Evolutionary conservation across 2,329 filamentous ascomycete species (phyloP), one percentile per base, ranked within the genome.

Genomic region (Orbilia javanica): DNA sequence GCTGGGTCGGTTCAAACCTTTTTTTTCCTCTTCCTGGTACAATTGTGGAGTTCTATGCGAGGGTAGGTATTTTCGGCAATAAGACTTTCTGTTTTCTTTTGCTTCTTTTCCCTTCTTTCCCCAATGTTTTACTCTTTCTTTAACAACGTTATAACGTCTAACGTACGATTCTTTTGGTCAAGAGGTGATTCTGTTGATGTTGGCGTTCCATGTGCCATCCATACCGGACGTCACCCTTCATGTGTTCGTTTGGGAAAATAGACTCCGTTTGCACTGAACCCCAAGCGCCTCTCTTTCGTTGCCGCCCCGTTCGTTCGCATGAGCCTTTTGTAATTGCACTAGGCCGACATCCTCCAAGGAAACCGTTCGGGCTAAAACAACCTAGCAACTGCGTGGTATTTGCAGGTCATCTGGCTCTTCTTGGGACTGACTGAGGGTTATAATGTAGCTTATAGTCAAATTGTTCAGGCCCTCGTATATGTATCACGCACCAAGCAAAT

Each of bases 121-220:
- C n/a, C n/a, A n/a, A n/a, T n/a, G n/a, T n/a, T n/a, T n/a, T n/a
- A n/a, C n/a, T n/a, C n/a, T n/a, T 31, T 53, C 31, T 60, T 20
- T 60, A 8, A 15, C 34, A 42, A 27, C 55, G 1, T 39, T 20
- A n/a, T 27, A 27, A 27, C n/a, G 34, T 42, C n/a, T n/a, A n/a
- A n/a, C n/a, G n/a, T n/a, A n/a, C n/a, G n/a, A n/a, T n/a, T n/a
- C n/a, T 57, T 57, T 39, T 18, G 39, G 52, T 39, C 36, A 31
- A 57, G 39, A 13, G 29, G 52, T 36, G 31, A 57, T 39, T 22
- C 29, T 36, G 52, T 57, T 50, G 31, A 60, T 5, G 55, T 60
- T 60, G 55, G 55, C 3, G 55, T 42, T 42, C 55, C 55, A 60
- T 60, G 55, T 60, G 34, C 34, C 52, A 60, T 39, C 42, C 55